Base-by-base conservation (phyloP, 495 filamentous ascomycete species). In the Talaromyces nanjingensis region DNA sequence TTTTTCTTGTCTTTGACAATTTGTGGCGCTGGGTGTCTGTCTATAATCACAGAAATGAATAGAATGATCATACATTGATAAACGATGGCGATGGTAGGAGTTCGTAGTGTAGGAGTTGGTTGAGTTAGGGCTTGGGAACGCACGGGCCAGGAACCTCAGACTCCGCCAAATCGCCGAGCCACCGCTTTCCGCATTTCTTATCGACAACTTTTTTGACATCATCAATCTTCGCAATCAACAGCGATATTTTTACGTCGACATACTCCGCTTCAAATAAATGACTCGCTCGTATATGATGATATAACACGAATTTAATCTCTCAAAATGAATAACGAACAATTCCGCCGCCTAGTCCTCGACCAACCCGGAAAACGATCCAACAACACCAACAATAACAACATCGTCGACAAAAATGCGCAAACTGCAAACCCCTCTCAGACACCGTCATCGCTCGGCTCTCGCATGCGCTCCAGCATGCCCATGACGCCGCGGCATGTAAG, bases 311-410 rank as follows among this genome's bases (percentile, higher is more conserved):
- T 45, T 27, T 4, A 45, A 54, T 27, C 24, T n/a, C 1, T 25
- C 67, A 72, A 53, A 63, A 98, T 98, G 94, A 96, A 98, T 73
- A 97, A 98, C 83, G 84, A 90, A 18, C 91, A 98, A 72, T 98
- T 98, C 72, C 92, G 94, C 58, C 87, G 89, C 62, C 85, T 98
- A n/a, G 71, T 98, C 8, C 77, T 86, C 47, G 83, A 83, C 62
- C 82, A 76, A 2, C 68, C 78, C 29, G 27, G 39, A 3, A 75
- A 22, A 79, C 49, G 37, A 24, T 3, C 49, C 18, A 54, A 77
- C 39, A 63, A 73, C 8, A 66, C 5, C 29, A 31, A 0, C 29
- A 31, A 70, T 49, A 82, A 79, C 68, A 69, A 67, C 59, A 73
- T 45, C 62, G 64, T 53, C 59, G 65, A 61, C 67, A 67, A 66